Conservation (phyloP, 805 yeast species). For the Sungouiella thailandica region DNA sequence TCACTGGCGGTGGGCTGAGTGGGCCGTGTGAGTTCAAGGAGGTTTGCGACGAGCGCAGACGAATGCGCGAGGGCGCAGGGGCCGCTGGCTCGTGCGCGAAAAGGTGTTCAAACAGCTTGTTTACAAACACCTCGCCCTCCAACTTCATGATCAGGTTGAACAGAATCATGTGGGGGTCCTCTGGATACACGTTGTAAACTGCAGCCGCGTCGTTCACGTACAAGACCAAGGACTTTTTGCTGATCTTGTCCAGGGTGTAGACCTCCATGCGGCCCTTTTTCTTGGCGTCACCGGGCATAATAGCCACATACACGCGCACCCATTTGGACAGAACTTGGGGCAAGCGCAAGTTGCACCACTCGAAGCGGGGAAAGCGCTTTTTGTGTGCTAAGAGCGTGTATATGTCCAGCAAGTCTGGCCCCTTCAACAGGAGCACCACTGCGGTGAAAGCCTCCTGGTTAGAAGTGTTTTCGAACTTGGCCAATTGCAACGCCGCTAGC, state of each 20-base stretch:
- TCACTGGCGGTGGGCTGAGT: too few relatives aligned
- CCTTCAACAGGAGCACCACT: slow-evolving; percentile 54
- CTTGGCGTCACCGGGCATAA: slow-evolving; percentile 42
- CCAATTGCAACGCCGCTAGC: slow-evolving; percentile 46
- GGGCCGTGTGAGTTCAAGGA: too few relatives aligned
- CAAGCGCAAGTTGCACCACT: slow-evolving; percentile 60
- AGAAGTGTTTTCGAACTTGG: slow-evolving; percentile 53
- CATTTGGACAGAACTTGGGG: slow-evolving; percentile 56
- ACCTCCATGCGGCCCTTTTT: slow-evolving; percentile 50
- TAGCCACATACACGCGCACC: slow-evolving; percentile 49
- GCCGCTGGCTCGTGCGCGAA: slow-evolving; percentile 16
- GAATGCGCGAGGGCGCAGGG: slow-evolving; percentile 9
- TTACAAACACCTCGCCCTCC: slow-evolving; percentile 50
- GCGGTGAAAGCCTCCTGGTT: slow-evolving; percentile 64
- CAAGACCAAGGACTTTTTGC: slow-evolving; percentile 49
- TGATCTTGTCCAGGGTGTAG: slow-evolving; percentile 43
- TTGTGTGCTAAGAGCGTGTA: slow-evolving; percentile 50
- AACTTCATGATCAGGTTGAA: slow-evolving; percentile 51
- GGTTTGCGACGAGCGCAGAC: slow-evolving; percentile 17
- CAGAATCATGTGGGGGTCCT: slow-evolving; percentile 52
- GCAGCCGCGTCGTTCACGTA: slow-evolving; percentile 41
- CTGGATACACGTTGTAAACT: slow-evolving; percentile 57
- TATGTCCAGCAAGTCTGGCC: slow-evolving; percentile 51
- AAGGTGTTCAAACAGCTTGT: slow-evolving; percentile 32
- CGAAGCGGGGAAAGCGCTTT: slow-evolving; percentile 44